Conservation (phyloP, 2,329 filamentous ascomycete genomes). For the Coniochaeta pulveracea region DNA sequence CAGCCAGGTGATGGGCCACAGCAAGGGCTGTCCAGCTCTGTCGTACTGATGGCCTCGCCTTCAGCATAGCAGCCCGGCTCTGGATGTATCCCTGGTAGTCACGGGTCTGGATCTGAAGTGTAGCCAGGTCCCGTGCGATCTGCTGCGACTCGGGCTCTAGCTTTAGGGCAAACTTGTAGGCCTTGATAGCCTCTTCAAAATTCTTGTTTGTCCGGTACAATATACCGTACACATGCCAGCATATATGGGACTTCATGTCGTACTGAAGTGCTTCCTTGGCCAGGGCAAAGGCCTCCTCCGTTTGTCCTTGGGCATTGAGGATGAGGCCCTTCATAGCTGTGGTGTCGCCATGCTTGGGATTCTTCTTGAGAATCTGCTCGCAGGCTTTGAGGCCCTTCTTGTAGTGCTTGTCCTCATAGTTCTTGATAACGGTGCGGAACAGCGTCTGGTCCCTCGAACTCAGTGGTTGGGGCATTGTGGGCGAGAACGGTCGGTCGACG, state of each 20-base stretch:
- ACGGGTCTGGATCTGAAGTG: constrained; percentile 91
- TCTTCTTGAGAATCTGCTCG: constrained; percentile 91
- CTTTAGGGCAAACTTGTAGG: constrained; percentile 89
- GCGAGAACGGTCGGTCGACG: too few species aligned
- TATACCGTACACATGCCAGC: constrained; percentile 97
- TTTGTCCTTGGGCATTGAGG: constrained; percentile 83
- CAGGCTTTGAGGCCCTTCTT: constrained; percentile 89
- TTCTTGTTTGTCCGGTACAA: constrained; percentile 92
- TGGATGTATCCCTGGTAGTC: constrained; percentile 91
- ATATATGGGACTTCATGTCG: constrained; percentile 98
- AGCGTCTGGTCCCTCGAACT: constrained; percentile 84
- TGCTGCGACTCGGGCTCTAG: constrained; percentile 90
- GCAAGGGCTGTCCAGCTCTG: constrained; percentile 98
- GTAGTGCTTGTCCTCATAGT: constrained; percentile 98
- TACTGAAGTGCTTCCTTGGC: constrained; percentile 87
- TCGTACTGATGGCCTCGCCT: constrained; percentile 67
- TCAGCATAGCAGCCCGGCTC: constrained; percentile 79
- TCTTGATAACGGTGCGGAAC: constrained; percentile 88
- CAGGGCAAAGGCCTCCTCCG: constrained; percentile 85
- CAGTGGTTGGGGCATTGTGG: constrained; percentile 60
- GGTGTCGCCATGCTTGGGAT: constrained; percentile 93
- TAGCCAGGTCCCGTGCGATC: constrained; percentile 86
- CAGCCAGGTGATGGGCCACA: constrained; percentile 83
- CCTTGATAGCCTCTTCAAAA: constrained; percentile 98
- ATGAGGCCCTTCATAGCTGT: constrained; percentile 98